Percentiles rank a stretch among this genome's conserved stretches.
Evolutionary conservation across 2,329 filamentous ascomycete genomes (phyloP).

Genomic region (Nothomitra cinnamomea): DNA sequence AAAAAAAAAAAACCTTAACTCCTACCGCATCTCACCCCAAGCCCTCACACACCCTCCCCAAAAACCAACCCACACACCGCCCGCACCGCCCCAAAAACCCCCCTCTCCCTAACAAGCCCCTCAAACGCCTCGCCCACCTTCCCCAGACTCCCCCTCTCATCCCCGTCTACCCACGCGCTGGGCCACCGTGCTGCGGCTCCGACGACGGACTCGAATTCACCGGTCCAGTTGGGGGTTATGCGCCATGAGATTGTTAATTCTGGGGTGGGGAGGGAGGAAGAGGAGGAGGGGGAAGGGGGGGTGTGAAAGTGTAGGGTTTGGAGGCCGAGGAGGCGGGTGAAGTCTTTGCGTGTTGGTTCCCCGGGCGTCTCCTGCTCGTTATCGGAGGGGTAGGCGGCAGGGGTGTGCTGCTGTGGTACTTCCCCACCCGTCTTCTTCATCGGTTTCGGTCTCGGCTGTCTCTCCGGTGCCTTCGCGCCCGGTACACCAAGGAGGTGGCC

Average conservation of each 20-base stretch:
- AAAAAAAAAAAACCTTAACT: not conserved
- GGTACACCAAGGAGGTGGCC: not conserved
- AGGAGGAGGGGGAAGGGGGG: conserved; percentile 17
- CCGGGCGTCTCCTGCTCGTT: conserved; percentile 14
- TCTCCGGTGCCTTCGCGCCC: not conserved
- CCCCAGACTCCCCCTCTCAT: conserved; percentile 36
- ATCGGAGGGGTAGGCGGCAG: not conserved
- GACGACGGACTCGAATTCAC: conserved; percentile 46
- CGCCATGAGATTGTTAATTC: conserved; percentile 42
- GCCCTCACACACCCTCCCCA: no score
- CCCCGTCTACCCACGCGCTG: conserved; percentile 42
- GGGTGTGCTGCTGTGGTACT: not conserved
- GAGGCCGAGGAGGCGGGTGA: conserved; percentile 16
- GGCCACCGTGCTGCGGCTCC: conserved; percentile 39
- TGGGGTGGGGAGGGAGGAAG: conserved; percentile 23
- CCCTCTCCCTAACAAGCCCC: conserved; percentile 36
- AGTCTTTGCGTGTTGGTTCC: conserved; percentile 12
- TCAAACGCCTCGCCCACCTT: conserved; percentile 44
- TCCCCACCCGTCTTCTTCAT: not conserved
- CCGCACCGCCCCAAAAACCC: conserved; percentile 38
- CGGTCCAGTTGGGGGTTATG: conserved; percentile 55
- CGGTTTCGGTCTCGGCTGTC: not conserved
- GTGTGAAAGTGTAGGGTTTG: conserved; percentile 18
- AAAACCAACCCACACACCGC: conserved; percentile 43
- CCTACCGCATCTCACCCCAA: no score